Base-by-base conservation (phyloP, 2,329 filamentous ascomycete genomes). In the Clarireedia homoeocarpa region DNA sequence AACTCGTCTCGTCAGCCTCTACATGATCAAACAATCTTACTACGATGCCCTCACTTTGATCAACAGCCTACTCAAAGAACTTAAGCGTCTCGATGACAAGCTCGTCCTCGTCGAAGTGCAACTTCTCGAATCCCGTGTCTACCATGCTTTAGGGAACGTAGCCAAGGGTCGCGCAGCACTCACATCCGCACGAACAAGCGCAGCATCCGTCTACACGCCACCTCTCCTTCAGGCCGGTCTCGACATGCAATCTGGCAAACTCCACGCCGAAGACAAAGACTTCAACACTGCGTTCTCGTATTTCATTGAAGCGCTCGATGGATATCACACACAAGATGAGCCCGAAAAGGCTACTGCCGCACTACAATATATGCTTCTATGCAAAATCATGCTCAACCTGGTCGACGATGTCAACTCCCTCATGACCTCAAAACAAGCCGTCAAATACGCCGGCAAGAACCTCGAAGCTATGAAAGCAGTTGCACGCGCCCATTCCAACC, bases 401-500 rank as follows among this genome's bases (percentile, higher is more conserved):
- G 90, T 85, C 63, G 91, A 97, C 77, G 95, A 99, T 72, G 92
- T 99, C 71, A 95, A 92, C 75, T 84, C 88, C 69, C 83, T 99
- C 64, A 90, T 99, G 84, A 84, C 88, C 30, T 95, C 90, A 54
- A 99, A 99, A 81, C 91, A 96, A 73, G 94, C 95, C 40, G 84
- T 95, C 70, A 94, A 95, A 74, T 97, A 99, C 71, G 91, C 91
- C 34, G 91, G 92, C 66, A 90, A 92, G 75, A 94, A 90, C 70
- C 84, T 99, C 61, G 94, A 99, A 74, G 94, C 94, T 58, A 99
- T 99, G 94, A 99, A 99, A 78, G 91, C 95, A 30, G 92, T 99
- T 61, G 94, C 92, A 45, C 88, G 91, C 63, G 94, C 94, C 49
- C 95, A 99, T 77, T 86, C 89, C 58, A 95, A 97, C 76, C 88